A percentile compares a stretch with the other conserved stretches of the same genome.
Conservation (phyloP, 2,329 filamentous ascomycete genomes). For the Venturiaceae sp. region DNA sequence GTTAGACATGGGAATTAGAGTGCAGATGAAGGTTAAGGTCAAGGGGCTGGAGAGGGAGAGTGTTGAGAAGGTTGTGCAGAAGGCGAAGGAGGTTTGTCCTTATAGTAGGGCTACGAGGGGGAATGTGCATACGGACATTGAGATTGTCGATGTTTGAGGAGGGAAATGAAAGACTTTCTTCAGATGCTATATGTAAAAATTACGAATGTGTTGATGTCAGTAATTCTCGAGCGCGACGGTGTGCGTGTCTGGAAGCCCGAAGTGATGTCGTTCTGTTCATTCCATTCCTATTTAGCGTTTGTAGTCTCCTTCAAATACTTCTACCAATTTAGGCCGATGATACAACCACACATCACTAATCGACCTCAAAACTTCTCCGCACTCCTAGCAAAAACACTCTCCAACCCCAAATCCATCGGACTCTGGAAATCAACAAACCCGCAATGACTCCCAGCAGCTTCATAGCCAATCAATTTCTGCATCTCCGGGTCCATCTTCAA, state of each 20-base stretch:
- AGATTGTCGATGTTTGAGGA: not conserved
- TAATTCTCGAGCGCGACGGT: no score
- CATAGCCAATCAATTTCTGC: conserved; percentile 23
- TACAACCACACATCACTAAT: not conserved
- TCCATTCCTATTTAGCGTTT: no score
- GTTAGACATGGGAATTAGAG: conserved; percentile 34
- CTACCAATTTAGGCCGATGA: not conserved
- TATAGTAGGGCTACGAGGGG: conserved; percentile 23
- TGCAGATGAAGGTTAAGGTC: conserved; percentile 32
- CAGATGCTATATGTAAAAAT: no score
- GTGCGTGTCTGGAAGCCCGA: no score
- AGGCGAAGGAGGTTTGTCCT: conserved; percentile 25
- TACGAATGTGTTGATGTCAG: no score
- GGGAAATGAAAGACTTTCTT: no score
- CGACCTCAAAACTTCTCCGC: not conserved
- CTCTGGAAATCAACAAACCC: not conserved
- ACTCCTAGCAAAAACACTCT: not conserved
- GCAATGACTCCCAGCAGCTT: not conserved
- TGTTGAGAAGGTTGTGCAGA: conserved; percentile 24
- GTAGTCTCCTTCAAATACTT: no score
- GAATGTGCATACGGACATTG: conserved; percentile 18
- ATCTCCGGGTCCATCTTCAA: conserved; percentile 22
- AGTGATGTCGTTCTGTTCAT: no score
- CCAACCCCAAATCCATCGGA: not conserved
- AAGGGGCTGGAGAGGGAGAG: conserved; percentile 22